Percentiles rank a stretch among this genome's conserved stretches.
Conservation (phyloP, 1,284 basidiomycete species). For the Neotropicomus parvogracilis region DNA sequence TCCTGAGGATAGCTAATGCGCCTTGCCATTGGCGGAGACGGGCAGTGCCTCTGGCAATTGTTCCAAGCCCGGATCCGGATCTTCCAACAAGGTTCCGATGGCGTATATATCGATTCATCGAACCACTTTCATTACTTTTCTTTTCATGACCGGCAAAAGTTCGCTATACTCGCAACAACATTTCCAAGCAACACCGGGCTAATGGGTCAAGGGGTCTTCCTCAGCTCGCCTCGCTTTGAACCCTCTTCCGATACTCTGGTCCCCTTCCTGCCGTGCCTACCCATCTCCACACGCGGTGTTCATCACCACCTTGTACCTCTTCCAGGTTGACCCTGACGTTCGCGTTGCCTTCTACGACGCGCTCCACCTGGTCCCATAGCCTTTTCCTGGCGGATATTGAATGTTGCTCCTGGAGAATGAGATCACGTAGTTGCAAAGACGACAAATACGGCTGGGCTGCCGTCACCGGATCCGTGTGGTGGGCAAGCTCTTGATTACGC, state of each 20-base stretch:
- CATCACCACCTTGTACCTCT: constrained; percentile 86
- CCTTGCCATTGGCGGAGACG: constrained; percentile 22
- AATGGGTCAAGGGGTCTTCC: constrained; percentile 31
- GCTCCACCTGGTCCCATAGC: constrained; percentile 86
- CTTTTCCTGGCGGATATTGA: constrained; percentile 64
- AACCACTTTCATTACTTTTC: constrained; percentile 23
- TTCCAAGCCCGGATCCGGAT: constrained; percentile 34
- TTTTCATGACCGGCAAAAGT: constrained; percentile 25
- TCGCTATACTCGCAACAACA: constrained; percentile 21
- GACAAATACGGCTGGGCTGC: constrained; percentile 80
- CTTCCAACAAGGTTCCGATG: constrained; percentile 34
- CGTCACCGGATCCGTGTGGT: constrained; percentile 81
- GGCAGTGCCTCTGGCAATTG: constrained; percentile 33
- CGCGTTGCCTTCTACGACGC: constrained; percentile 88
- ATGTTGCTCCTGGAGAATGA: constrained; percentile 81
- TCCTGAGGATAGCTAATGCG: constrained; percentile 23
- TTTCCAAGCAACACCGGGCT: constrained; percentile 20
- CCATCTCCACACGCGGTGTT: constrained; percentile 82
- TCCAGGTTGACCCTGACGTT: constrained; percentile 90
- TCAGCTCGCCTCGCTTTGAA: constrained; percentile 18
- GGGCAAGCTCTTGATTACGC: constrained; percentile 81
- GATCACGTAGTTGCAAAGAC: constrained; percentile 87
- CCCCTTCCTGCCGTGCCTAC: constrained; percentile 52
- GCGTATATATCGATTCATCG: constrained; percentile 23
- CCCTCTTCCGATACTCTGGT: constrained; percentile 36